phyloP scores from a whole-genome alignment of 163 green algal genomes.

The Scenedesmus sp. region DNA sequence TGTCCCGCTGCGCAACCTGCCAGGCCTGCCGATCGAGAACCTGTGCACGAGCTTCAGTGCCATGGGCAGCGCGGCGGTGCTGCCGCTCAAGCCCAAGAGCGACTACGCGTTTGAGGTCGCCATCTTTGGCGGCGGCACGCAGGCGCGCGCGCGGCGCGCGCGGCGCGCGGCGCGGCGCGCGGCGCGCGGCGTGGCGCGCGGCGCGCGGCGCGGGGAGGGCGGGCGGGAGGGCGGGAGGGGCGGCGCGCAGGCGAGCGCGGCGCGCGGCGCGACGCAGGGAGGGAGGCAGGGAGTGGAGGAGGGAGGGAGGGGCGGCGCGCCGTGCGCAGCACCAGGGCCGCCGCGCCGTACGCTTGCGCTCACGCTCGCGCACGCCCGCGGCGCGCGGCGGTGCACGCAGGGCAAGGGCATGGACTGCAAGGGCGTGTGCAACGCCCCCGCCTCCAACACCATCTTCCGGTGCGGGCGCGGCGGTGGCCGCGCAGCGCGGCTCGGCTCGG shows the following conservation, averaged over 20 bases:
- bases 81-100: constrained; percentile 17
- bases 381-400: too few relatives aligned
- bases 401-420: constrained; percentile 44
- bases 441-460: constrained; percentile 39
- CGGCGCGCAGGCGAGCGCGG: neutral
- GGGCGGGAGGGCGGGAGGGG: too few relatives aligned
- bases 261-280: too few relatives aligned
- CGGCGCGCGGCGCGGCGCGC: neutral
- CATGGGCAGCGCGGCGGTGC: constrained; percentile 32
- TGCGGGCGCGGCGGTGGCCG: too few relatives aligned
- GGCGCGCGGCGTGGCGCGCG: too few relatives aligned
- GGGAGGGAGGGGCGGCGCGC: too few relatives aligned
- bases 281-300: too few relatives aligned
- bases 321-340: too few relatives aligned
- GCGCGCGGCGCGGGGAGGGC: too few relatives aligned
- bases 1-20: constrained; percentile 33
- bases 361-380: too few relatives aligned
- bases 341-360: too few relatives aligned
- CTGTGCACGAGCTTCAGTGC: constrained; percentile 41
- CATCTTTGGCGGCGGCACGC: constrained; percentile 43
- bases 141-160: neutral
- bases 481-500: too few relatives aligned
- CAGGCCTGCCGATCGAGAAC: constrained; percentile 35
- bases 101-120: constrained; percentile 42
- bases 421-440: constrained; percentile 40